Evolutionary conservation across 129 eudicot species (phyloP), one percentile per base, ranked within the genome.

Genomic region (Helianthus tuberosus): DNA sequence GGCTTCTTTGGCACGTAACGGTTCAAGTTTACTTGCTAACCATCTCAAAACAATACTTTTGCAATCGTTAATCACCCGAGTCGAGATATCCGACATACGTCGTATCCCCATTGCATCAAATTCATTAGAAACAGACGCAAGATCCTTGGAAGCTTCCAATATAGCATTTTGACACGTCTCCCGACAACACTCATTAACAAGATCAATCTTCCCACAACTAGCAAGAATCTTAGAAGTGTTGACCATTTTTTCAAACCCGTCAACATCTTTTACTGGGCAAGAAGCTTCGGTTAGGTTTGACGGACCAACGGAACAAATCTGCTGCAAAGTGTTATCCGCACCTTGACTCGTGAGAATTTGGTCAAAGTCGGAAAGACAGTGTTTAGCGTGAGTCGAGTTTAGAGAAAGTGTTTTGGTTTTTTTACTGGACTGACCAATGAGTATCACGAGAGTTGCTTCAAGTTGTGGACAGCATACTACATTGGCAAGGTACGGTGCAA

Each of bases 381-480:
- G 81, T 53, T 84, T 78, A 5, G 97, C 91, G n/a, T 68, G 78
- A 3, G 93, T 90, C 46, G 83, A 83, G 59, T 94, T 94, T 65
- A 94, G 66, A 38, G 96, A 88, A 57, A 94, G 98, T 25, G 48
- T 74, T 32, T 83, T 82, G 39, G 97, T 88, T 27, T 66, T 35
- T 84, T 83, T 94, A 74, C 98, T 90, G 27, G 89, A 90, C 71
- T 90, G 97, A 39, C 98, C 98, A 62, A 90, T 76, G 36, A 94
- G 98, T 80, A 94, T 81, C n/a, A 79, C 64, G 32, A 94, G 73
- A 48, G 89, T 90, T 71, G 98, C 96, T 80, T 94, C 88, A 10
- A 94, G 74, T 65, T 94, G 98, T 11, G 98, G 98, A 65, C 98
- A 94, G 60, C 98, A 94, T 57, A 94, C 91, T 12, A 90, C 96